Evolutionary conservation across 2,329 filamentous ascomycete genomes (phyloP), one percentile per base, ranked within the genome.

Genomic region (Didymella lethalis): DNA sequence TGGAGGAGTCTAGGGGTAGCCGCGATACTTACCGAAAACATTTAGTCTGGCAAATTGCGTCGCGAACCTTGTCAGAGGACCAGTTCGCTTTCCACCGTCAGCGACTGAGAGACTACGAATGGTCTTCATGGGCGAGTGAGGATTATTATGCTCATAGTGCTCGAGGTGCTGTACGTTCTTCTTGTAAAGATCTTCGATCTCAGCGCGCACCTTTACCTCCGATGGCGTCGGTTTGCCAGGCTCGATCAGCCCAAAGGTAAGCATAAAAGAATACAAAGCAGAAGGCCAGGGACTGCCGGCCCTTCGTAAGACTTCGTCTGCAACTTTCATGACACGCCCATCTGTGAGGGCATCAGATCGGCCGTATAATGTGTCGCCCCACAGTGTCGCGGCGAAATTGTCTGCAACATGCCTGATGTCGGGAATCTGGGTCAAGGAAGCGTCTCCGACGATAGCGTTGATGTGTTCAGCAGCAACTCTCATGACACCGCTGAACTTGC

Each of bases 261-360:
- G 10, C 44, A 51, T 20, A 14, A 60, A 28, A 4, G 51, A 59
- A 36, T 59, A 59, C 32, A 45, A 18, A 6, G 46, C 38, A n/a
- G 50, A 54, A 28, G 51, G 46, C 57, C 57, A 54, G 4, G 57
- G 57, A 10, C 41, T 36, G 6, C 57, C 51, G n/a, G 28, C 47
- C 11, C 43, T 41, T 25, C 20, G 18, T 5, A 60, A 14, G 12
- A 60, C 48, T 16, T 48, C 40, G 6, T 48, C 48, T 2, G 57
- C 47, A 1, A 56, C 43, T 1, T 20, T 20, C 32, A 60, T 51
- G 1, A 60, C 48, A 3, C 34, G 26, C 8, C 29, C 47, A 26
- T 44, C 48, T 14, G 38, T 48, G 3, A 40, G 26, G 14, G 43
- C 34, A n/a, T 52, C 43, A 4, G 57, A 36, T 18, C 48, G 44